Conservation (phyloP, 2,329 filamentous ascomycete genomes). For the Ceratocystis eucalypticola region DNA sequence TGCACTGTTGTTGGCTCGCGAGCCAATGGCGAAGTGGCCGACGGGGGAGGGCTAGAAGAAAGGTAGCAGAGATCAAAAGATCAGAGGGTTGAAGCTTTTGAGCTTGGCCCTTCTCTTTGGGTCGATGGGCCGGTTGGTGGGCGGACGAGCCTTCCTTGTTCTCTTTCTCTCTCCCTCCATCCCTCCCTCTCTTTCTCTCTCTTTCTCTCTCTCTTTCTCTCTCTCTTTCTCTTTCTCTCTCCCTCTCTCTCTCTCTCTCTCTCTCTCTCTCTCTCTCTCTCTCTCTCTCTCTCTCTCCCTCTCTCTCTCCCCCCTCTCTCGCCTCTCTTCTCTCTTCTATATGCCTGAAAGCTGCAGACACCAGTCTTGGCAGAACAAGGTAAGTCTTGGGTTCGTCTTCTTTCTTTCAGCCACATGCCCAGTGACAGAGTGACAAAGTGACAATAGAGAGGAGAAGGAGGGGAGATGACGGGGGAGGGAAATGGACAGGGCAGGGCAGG, state of each 20-base stretch:
- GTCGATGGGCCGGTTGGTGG: background rate
- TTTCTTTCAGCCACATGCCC: background rate
- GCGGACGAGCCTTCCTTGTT: background rate
- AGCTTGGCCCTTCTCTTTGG: background rate
- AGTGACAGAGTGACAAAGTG: background rate
- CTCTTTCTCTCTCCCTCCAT: too few species aligned
- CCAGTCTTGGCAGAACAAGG: background rate
- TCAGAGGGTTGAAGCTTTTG: background rate
- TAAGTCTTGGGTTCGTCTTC: background rate
- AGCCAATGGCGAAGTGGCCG: background rate
- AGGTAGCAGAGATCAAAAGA: background rate
- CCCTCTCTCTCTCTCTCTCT: too few species aligned
- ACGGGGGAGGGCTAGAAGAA: background rate
- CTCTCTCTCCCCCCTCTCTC: too few species aligned
- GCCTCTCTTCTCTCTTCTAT: background rate
- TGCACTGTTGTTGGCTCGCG: background rate
- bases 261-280: background rate
- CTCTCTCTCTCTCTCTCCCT: too few species aligned
- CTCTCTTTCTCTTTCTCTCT: too few species aligned
- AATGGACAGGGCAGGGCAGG: background rate
- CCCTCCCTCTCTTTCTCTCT: too few species aligned
- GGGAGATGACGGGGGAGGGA: background rate
- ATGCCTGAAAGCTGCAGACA: background rate
- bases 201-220: too few species aligned
- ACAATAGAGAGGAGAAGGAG: background rate